These are phyloP conservation scores for Gracilaria vermiculophylla DNA, from an alignment of 23 red algal species.

Conservation along the genomic window DNA sequence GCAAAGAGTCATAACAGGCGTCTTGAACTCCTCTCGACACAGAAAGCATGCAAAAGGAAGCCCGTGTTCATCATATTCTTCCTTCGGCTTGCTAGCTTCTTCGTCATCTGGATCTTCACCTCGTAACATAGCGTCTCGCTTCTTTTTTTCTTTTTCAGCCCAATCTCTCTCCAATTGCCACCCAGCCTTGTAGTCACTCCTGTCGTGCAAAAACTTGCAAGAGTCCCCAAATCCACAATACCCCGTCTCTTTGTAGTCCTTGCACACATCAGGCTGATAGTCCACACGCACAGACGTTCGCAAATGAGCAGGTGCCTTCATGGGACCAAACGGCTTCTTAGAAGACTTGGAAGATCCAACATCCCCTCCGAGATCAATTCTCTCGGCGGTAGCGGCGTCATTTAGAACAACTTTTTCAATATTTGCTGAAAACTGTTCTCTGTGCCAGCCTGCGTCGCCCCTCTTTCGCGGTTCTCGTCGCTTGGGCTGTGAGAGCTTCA, in stretches of 20 bases:
- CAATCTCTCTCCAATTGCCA: constrained; percentile 86
- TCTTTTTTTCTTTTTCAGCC: constrained; percentile 44
- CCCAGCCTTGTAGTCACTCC: constrained; percentile 70
- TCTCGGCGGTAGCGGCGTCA: constrained; percentile 42
- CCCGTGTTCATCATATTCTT: constrained; percentile 44
- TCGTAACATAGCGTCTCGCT: constrained; percentile 19
- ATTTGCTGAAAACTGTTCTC: constrained; percentile 27
- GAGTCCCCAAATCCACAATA: constrained; percentile 90
- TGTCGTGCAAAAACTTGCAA: constrained; percentile 92
- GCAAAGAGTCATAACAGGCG: constrained; percentile 69
- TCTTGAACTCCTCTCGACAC: constrained; percentile 56
- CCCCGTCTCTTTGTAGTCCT: constrained; percentile 93
- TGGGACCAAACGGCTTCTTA: constrained; percentile 59
- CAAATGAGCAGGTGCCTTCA: constrained; percentile 71
- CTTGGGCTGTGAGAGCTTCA: neutral
- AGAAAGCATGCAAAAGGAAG: constrained; percentile 89
- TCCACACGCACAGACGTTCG: constrained; percentile 70
- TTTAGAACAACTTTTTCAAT: neutral
- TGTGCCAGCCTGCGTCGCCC: constrained; percentile 9
- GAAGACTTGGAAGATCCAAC: neutral
- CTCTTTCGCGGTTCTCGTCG: constrained; percentile 1
- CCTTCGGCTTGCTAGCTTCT: neutral
- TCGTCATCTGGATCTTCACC: constrained; percentile 29
- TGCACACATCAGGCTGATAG: constrained; percentile 88
- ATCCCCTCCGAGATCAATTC: constrained; percentile 40